Evolutionary conservation across 495 filamentous ascomycete genomes (phyloP).

Genomic region (Endocarpon pusillum): DNA sequence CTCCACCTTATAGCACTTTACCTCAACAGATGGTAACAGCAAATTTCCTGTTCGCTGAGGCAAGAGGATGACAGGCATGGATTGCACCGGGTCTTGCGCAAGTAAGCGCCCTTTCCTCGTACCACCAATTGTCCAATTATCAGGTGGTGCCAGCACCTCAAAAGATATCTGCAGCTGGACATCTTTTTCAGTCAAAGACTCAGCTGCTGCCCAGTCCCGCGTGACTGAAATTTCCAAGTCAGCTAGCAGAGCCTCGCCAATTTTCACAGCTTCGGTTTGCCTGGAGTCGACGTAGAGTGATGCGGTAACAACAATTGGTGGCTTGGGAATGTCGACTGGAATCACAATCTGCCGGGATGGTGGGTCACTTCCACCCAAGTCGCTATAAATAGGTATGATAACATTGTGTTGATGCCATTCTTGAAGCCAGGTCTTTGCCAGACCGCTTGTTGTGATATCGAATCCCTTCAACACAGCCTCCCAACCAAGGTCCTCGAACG

Average conservation of each 20-base stretch:
- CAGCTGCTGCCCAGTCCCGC: conserved; percentile 60
- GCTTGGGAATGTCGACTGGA: conserved; percentile 67
- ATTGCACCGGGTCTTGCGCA: conserved; percentile 23
- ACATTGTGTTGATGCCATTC: conserved; percentile 31
- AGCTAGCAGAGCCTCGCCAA: conserved; percentile 56
- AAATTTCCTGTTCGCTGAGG: conserved; percentile 63
- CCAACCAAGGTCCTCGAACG: conserved; percentile 25
- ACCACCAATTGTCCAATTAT: conserved; percentile 75
- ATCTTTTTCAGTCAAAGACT: conserved; percentile 12
- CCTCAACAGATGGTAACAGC: conserved; percentile 60
- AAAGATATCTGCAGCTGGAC: conserved; percentile 47
- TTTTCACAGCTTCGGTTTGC: conserved; percentile 33
- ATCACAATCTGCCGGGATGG: conserved; percentile 31
- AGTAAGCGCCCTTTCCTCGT: conserved; percentile 61
- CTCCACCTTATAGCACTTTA: conserved; percentile 36
- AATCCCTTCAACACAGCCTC: conserved; percentile 23
- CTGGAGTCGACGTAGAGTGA: conserved; percentile 40
- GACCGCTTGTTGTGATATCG: conserved; percentile 17
- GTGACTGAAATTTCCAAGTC: conserved; percentile 51
- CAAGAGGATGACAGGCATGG: conserved; percentile 50
- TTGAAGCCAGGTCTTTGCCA: conserved; percentile 24
- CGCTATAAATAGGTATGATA: not conserved
- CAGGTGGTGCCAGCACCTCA: conserved; percentile 58
- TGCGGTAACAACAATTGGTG: conserved; percentile 71
- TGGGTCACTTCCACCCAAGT: conserved; percentile 6